A percentile compares a stretch with the other conserved stretches of the same genome.
phyloP scores from a whole-genome alignment of 73 alveolate genomes.

The Blepharisma stoltei region DNA sequence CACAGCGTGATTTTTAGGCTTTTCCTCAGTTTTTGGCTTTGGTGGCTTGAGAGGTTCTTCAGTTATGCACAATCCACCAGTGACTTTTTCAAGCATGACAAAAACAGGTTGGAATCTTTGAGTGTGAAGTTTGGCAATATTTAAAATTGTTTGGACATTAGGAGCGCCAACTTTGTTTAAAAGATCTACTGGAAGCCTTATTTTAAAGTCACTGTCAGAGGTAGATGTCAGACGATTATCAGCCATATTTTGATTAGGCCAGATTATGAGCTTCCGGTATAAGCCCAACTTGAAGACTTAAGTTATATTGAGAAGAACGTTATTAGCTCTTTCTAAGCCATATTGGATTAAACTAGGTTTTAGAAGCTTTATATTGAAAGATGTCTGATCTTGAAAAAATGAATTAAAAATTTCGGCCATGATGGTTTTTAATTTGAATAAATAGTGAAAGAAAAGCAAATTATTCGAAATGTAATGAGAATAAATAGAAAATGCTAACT shows the following conservation, averaged over 20 bases:
- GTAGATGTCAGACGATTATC: conserved; percentile 19
- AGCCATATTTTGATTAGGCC: conserved; percentile 14
- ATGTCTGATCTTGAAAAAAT: too few relatives aligned
- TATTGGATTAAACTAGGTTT: too few relatives aligned
- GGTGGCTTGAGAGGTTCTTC: neutral
- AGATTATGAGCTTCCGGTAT: too few relatives aligned
- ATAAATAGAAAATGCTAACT: too few relatives aligned
- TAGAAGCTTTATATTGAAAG: too few relatives aligned
- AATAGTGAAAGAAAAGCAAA: too few relatives aligned
- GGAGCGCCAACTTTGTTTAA: neutral
- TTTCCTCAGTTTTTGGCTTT: conserved; percentile 18
- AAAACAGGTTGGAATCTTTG: conserved; percentile 21
- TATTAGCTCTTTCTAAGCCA: too few relatives aligned
- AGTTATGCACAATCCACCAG: neutral
- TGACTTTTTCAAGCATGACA: conserved; percentile 6
- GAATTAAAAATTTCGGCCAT: too few relatives aligned
- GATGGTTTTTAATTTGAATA: too few relatives aligned
- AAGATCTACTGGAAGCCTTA: conserved; percentile 22
- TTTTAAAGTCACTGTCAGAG: conserved; percentile 22
- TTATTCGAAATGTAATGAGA: too few relatives aligned
- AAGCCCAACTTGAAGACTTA: too few relatives aligned
- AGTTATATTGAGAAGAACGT: too few relatives aligned
- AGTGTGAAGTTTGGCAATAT: neutral
- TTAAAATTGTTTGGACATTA: neutral
- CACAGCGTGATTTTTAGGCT: neutral